A percentile compares a stretch with the other conserved stretches of the same genome.
These are phyloP conservation scores for Annulohypoxylon bovei DNA, from an alignment of 495 filamentous ascomycete species.

Conservation along the genomic window DNA sequence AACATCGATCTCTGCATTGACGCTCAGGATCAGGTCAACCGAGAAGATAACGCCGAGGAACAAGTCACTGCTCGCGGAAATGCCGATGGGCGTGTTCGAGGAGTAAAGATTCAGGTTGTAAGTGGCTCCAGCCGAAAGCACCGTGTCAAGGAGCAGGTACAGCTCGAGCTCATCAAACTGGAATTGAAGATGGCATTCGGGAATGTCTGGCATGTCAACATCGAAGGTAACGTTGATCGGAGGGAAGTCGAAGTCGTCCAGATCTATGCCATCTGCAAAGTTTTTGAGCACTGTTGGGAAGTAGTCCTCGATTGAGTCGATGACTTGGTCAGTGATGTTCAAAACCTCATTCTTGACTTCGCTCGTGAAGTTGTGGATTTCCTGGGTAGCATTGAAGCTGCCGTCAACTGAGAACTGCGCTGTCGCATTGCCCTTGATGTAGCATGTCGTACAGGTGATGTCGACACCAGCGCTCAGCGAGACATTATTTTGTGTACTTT, in stretches of 20 bases:
- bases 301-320: constrained; percentile 44
- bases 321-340: constrained; percentile 45
- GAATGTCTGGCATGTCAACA: constrained; percentile 54
- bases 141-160: constrained; percentile 61
- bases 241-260: constrained; percentile 49
- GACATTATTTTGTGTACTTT: neutral
- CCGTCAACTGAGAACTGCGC: constrained; percentile 52
- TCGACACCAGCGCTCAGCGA: constrained; percentile 42
- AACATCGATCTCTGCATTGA: constrained; percentile 58
- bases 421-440: constrained; percentile 59
- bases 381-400: constrained; percentile 52
- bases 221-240: constrained; percentile 51
- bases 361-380: constrained; percentile 46
- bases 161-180: constrained; percentile 63
- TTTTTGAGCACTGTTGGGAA: constrained; percentile 26
- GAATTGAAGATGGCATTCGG: constrained; percentile 55
- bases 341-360: constrained; percentile 43
- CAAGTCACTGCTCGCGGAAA: constrained; percentile 50
- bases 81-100: constrained; percentile 55
- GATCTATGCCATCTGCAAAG: constrained; percentile 45
- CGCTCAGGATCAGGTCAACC: constrained; percentile 60
- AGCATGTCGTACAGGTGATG: constrained; percentile 62
- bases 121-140: constrained; percentile 52
- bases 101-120: constrained; percentile 61
- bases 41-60: constrained; percentile 55